Evolutionary conservation across 148 eudicot genomes (phyloP), one percentile per base, ranked within the genome.

Genomic region (Talinum fruticosum): DNA sequence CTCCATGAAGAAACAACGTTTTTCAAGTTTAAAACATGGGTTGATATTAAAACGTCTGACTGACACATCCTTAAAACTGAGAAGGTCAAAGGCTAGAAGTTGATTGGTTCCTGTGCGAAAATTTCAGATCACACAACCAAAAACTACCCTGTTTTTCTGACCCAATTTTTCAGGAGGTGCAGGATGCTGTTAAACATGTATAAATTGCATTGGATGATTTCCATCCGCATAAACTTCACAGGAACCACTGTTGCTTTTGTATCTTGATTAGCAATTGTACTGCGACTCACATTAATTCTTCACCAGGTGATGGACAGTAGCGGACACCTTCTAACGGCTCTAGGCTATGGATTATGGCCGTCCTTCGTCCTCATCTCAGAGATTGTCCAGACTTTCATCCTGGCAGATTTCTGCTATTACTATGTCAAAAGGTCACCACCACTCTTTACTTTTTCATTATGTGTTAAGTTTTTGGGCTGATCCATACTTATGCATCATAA

Each of bases 341-440:
- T 92, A 78, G 97, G 98, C 71, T 87, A 89, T 38, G 97, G 98
- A 33, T 79, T 95, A 36, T 95, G 97, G 98, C 97, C 96, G 68
- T 87, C 96, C 0, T 89, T 91, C 85, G 97, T 92, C 72, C 92
- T 92, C 34, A 81, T 95, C 74, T 89, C 97, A 0, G 98, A 91
- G 82, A 87, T 92, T 73, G 97, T 95, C 78, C 98, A 91, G 77
- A 95, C 98, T 73, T 92, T 95, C 90, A 92, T 95, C 69, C 79
- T 95, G 57, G 97, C 98, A 8, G 98, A 95, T 76, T 95, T 95
- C 75, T 95, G 98, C 83, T 95, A 95, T 79, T 95, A 95, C 79
- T 95, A 95, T 36, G 90, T 95, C 41, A 85, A 92, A 89, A 92
- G 99, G 97, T 95, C 66, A 62, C 14, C 29, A 62, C 66, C 66